These are phyloP conservation scores for Isochrysis galbana DNA, from an alignment of 78 protist species.

Conservation along the genomic window DNA sequence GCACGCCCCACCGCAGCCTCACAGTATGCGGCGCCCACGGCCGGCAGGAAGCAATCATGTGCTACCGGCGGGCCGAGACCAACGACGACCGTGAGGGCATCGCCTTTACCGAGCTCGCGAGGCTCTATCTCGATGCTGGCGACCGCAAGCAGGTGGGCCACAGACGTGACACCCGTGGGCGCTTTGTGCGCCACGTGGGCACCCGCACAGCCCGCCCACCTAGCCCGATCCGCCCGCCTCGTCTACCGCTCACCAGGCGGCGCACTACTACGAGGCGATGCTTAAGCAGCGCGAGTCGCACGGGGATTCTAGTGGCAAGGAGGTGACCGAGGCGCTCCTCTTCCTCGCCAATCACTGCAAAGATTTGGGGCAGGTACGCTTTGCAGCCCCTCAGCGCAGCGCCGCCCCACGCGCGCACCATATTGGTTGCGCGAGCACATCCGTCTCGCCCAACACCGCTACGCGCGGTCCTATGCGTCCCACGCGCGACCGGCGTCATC, in stretches of 20 bases:
- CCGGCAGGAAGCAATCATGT: slow-evolving; percentile 64
- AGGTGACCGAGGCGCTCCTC: slow-evolving; percentile 60
- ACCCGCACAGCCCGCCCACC: too few relatives aligned
- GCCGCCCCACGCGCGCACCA: too few relatives aligned
- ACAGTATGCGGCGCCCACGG: not conserved
- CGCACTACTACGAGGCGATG: slow-evolving; percentile 53
- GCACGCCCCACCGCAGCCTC: too few relatives aligned
- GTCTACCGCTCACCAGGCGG: too few relatives aligned
- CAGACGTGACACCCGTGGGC: too few relatives aligned
- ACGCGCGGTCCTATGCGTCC: too few relatives aligned
- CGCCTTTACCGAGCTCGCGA: slow-evolving; percentile 64
- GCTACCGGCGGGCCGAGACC: slow-evolving; percentile 80
- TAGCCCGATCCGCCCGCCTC: too few relatives aligned
- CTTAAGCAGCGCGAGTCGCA: slow-evolving; percentile 58
- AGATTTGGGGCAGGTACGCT: too few relatives aligned
- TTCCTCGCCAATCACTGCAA: slow-evolving; percentile 57
- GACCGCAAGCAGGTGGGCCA: slow-evolving; percentile 33
- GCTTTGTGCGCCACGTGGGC: too few relatives aligned
- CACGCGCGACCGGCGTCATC: slow-evolving; percentile 28
- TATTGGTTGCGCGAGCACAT: too few relatives aligned
- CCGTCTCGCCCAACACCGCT: too few relatives aligned
- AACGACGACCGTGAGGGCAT: slow-evolving; percentile 68
- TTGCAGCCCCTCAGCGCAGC: too few relatives aligned
- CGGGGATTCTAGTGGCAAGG: not conserved
- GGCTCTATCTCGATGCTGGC: slow-evolving; percentile 57